Evolutionary conservation across 2,329 filamentous ascomycete species (phyloP).

Genomic region (Talaromyces marneffei): DNA sequence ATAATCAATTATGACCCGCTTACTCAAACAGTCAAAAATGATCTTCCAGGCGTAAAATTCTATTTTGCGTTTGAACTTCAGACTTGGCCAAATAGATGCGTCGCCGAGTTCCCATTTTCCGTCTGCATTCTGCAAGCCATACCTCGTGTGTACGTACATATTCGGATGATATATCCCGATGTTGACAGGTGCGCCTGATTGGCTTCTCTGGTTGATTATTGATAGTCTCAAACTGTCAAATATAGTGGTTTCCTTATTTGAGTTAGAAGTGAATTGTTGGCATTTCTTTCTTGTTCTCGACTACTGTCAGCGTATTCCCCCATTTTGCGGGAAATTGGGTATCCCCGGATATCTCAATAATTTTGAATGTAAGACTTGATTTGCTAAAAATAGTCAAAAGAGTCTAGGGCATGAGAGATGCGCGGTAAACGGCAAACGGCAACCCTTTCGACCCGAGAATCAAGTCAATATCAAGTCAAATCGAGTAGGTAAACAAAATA

Average conservation of each 20-base stretch:
- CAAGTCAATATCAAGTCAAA: background rate
- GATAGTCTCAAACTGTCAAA: background rate
- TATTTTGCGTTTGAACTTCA: background rate
- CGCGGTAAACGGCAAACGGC: background rate
- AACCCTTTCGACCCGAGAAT: background rate
- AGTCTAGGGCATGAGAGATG: background rate
- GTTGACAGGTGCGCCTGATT: background rate
- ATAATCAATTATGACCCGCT: background rate
- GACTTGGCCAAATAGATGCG: background rate
- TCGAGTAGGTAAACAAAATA: conserved; percentile 1
- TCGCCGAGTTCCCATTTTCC: background rate
- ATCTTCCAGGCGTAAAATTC: background rate
- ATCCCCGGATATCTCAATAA: background rate
- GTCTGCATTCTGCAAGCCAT: background rate
- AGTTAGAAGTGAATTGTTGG: background rate
- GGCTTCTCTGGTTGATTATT: background rate
- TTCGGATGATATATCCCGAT: background rate
- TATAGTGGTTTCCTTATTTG: background rate
- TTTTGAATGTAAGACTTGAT: background rate
- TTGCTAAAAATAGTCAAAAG: background rate
- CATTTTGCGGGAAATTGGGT: background rate
- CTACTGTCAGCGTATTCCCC: background rate
- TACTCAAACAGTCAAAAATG: background rate
- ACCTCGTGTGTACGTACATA: background rate
- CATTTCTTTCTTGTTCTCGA: background rate